Base-by-base conservation (phyloP, 1,284 basidiomycete genomes). In the Sparassis latifolia region DNA sequence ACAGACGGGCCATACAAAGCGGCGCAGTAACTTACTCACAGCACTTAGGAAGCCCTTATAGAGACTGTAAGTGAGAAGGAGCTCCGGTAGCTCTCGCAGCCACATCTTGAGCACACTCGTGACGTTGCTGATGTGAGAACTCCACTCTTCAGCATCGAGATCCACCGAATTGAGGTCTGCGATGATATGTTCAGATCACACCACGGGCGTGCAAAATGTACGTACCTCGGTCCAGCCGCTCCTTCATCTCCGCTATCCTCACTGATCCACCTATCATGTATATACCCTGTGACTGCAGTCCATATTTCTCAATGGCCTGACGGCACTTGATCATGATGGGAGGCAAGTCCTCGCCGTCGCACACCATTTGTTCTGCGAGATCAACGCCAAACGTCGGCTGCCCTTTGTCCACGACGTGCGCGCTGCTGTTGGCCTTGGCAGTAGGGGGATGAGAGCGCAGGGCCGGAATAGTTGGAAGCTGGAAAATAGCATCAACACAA, bases 61-160 rank as follows among this genome's bases (percentile, higher is more conserved):
- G 45, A 98, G 76, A 47, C 74, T 76, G 58, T 79, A 78, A 2
- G 96, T 98, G 58, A 99, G 71, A 45, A 99, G 69, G 29, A 97
- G 96, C 66, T 98, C 94, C 9, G 96, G 96, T 50, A 99, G 74
- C 66, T 99, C 97, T 55, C 97, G 79, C 65, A 99, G 80, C 96
- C 96, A 99, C 59, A 95, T 74, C 71, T 99, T 99, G 54, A 98
- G 74, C 42, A 88, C 92, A 50, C 92, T 91, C 10, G 96, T 83
- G 44, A 99, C 89, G 56, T 92, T 95, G 72, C 97, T 98, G 72
- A 99, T 95, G 66, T 99, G 97, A 31, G 84, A 80, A 33, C 86
- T 80, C 89, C 92, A 94, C 66, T 97, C 93, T 7, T 88, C 80
- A n/a, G 84, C 76, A 67, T 93, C 82, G 48, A 97, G 73, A 68